Evolutionary conservation across 2,329 filamentous ascomycete species (phyloP), one percentile per base, ranked within the genome.

Genomic region (Clonostachys sp.): DNA sequence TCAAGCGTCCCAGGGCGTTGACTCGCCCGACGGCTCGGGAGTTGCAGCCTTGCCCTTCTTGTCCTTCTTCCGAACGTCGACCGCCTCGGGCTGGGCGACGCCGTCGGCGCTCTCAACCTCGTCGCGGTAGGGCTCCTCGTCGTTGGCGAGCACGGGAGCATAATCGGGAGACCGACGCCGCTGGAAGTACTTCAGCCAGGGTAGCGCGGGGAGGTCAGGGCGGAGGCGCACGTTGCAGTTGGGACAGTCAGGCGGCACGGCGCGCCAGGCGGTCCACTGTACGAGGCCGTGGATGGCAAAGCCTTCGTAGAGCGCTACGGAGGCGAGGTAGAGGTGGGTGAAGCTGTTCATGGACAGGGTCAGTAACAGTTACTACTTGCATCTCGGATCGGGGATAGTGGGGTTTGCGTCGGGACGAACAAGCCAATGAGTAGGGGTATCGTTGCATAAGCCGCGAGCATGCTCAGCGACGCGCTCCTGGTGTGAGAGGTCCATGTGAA

Each of bases 391-490:
- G 13, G 12, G 12, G 30, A 17, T 24, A 8, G 30, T 13, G 36
- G 36, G 36, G 14, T 8, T 18, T 12, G 5, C n/a, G 36, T 39
- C 17, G n/a, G 10, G 38, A 54, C 65, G 52, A 58, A 72, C 70
- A 71, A 70, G 52, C 65, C 71, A 34, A 64, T 48, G 30, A 72
- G 52, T 41, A 72, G 57, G 36, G 69, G 70, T 16, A 73, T 61
- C 4, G 70, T 72, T 12, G 63, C 62, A 51, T 72, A 73, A 12
- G 69, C 64, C 36, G 67, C 67, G 34, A 73, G 58, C 67, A 71
- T 70, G 39, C 60, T 64, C 12, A 39, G 14, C 14, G 14, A 44
- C 69, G 62, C 55, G 30, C 57, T 56, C 12, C 48, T 44, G 7
- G 55, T 50, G 14, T 56, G 56, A 34, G 53, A 51, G 38, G 64